Evolutionary conservation across 148 eudicot genomes (phyloP), one percentile per base, ranked within the genome.

Genomic region (Camellia japonica): DNA sequence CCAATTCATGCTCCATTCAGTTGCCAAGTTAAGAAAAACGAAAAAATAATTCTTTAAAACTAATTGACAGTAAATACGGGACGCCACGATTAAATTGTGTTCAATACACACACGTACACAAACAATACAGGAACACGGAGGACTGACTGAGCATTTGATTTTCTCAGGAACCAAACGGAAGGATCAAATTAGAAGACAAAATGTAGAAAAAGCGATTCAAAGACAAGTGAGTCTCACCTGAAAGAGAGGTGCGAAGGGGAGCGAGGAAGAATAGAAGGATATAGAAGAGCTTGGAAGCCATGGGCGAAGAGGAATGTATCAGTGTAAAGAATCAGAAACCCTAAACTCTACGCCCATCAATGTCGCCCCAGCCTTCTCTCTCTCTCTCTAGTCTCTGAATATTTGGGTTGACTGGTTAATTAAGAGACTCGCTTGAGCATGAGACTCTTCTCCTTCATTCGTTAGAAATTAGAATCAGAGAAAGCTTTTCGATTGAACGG

Each of bases 261-360:
- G 84, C 75, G 82, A 84, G 30, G 77, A 87, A 84, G 77, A 83
- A 88, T 59, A 84, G 72, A 74, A 93, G 83, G 61, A 84, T 43
- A 56, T 12, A 79, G 12, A 78, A 75, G 41, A 71, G 63, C 78
- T 67, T 84, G 56, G 83, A 46, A 61, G 81, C 89, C 97, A 91
- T 88, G 58, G 75, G 83, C 81, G 81, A 72, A 44, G 44, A 58
- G 65, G 83, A 68, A 76, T 12, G 16, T 43, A 65, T 59, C 65
- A 61, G 66, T 43, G 54, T 43, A 20, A 71, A 43, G 5, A n/a
- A 19, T 55, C n/a, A 30, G 42, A 44, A 77, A 68, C 66, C 54
- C 47, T 78, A 77, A 82, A 64, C 77, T 69, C 77, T 61, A 76
- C 65, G 80, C 78, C 73, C 80, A 68, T 71, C 5, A 44, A 75